Percentiles rank a stretch among this genome's conserved stretches.
Evolutionary conservation across 2,329 filamentous ascomycete genomes (phyloP).

Genomic region (Myriangium duriaei): DNA sequence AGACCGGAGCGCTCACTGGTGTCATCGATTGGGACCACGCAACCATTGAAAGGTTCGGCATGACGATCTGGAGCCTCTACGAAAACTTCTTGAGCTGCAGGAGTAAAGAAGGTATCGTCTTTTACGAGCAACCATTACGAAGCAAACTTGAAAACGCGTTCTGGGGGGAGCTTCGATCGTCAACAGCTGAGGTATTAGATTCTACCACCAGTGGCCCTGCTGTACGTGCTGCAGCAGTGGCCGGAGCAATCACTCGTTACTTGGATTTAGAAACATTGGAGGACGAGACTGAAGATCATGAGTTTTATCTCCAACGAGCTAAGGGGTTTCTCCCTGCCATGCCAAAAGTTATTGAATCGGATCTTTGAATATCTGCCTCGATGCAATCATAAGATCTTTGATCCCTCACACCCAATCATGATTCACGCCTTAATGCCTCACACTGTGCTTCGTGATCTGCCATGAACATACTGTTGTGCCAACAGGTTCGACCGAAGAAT

Average conservation of each 20-base stretch:
- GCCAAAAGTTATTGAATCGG: no score
- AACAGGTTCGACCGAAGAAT: no score
- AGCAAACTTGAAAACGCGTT: neutral
- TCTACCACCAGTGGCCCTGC: neutral
- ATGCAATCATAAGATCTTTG: no score
- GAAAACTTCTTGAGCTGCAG: conserved; percentile 1
- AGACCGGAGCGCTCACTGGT: neutral
- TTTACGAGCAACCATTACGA: neutral
- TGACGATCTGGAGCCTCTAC: conserved; percentile 1
- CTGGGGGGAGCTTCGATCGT: neutral
- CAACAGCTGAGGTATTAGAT: neutral
- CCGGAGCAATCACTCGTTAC: neutral
- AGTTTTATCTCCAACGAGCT: no score
- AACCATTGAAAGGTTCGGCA: conserved; percentile 1
- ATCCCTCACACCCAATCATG: no score
- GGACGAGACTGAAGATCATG: no score
- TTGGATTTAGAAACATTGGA: neutral
- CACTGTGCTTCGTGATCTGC: no score
- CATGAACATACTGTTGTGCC: no score
- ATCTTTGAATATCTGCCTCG: no score
- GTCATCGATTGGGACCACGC: conserved; percentile 3
- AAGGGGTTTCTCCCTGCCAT: no score
- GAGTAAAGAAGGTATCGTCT: neutral
- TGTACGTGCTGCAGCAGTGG: neutral
- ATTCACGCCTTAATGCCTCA: no score